Evolutionary conservation across 495 filamentous ascomycete species (phyloP).

Genomic region (Lophiostoma macrostomum): DNA sequence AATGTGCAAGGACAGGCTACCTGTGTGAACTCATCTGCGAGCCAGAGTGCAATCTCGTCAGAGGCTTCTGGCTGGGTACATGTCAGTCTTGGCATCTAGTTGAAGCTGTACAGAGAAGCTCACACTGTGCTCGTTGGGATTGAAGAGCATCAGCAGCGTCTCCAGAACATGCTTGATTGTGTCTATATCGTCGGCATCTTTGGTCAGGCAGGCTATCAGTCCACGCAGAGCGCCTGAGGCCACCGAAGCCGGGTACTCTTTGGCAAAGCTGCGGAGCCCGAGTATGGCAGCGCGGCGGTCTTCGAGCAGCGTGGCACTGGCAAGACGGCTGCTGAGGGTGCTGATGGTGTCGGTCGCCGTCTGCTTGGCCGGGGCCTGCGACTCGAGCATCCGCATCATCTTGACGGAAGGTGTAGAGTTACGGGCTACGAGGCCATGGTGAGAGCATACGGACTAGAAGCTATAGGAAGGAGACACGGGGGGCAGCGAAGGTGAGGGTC

Average conservation of each 20-base stretch:
- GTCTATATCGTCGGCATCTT: constrained; percentile 93
- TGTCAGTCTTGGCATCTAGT: constrained; percentile 37
- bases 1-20: constrained; percentile 43
- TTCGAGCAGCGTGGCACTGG: constrained; percentile 84
- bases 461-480: background rate
- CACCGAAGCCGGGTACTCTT: constrained; percentile 93
- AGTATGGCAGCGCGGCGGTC: constrained; percentile 91
- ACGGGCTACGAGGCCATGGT: constrained; percentile 20
- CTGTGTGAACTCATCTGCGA: constrained; percentile 97
- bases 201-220: constrained; percentile 77
- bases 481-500: background rate
- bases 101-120: too few relatives aligned
- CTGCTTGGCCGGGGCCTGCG: constrained; percentile 91
- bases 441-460: too few relatives aligned
- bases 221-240: constrained; percentile 83
- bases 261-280: constrained; percentile 90
- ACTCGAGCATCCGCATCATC: constrained; percentile 84
- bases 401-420: constrained; percentile 23
- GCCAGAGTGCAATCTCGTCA: constrained; percentile 93
- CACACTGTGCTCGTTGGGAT: constrained; percentile 66
- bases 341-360: constrained; percentile 91
- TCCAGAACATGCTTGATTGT: constrained; percentile 92
- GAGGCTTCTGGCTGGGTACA: constrained; percentile 76
- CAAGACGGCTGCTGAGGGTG: constrained; percentile 78
- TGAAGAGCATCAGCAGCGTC: constrained; percentile 91